Conservation (phyloP, 192 early-diverging fungal genomes). For the Phycomyces nitens region DNA sequence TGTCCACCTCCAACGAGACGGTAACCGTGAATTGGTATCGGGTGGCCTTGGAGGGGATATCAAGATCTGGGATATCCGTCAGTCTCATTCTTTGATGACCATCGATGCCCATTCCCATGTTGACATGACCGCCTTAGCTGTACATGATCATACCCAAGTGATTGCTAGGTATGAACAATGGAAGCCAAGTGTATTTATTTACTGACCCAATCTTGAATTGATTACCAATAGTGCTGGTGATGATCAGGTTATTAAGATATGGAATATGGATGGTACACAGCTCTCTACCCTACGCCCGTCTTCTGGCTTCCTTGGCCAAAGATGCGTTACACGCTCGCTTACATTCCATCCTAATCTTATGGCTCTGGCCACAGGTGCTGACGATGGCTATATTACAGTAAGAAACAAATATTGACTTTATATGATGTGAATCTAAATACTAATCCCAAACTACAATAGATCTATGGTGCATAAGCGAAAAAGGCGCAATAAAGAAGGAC, state of each 20-base stretch:
- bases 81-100: conserved; percentile 37
- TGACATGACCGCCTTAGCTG: conserved; percentile 53
- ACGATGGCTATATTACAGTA: conserved; percentile 44
- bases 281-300: conserved; percentile 46
- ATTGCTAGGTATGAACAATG: conserved; percentile 50
- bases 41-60: conserved; percentile 58
- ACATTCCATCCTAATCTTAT: conserved; percentile 69
- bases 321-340: conserved; percentile 50
- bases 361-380: conserved; percentile 47
- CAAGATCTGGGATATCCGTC: conserved; percentile 60
- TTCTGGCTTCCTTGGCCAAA: conserved; percentile 56
- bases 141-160: conserved; percentile 59
- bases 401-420: conserved; percentile 1
- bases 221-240: conserved; percentile 27
- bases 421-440: no score
- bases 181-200: conserved; percentile 25
- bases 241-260: conserved; percentile 52
- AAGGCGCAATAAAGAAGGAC: no score
- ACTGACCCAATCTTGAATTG: no score
- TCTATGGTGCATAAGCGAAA: no score
- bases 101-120: conserved; percentile 40
- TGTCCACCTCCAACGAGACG: conserved; percentile 50
- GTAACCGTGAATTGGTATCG: conserved; percentile 59
- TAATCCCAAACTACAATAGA: no score
- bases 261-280: conserved; percentile 47